Evolutionary conservation across 805 yeast species (phyloP).

Genomic region (Ascoidea rubescens): DNA sequence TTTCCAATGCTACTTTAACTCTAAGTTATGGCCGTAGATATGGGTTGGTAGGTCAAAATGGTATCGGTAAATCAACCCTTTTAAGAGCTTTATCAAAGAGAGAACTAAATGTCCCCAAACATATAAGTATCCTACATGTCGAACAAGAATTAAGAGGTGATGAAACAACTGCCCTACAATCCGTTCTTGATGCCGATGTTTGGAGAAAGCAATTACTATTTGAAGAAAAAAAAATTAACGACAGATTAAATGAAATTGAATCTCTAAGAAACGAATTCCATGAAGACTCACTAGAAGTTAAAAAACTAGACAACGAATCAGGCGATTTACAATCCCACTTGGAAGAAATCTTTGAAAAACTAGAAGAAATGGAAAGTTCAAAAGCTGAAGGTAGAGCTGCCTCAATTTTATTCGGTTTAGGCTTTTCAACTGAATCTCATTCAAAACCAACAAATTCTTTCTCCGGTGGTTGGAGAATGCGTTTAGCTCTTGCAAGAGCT

Average conservation of each 20-base stretch:
- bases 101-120: conserved; percentile 88
- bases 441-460: conserved; percentile 72
- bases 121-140: conserved; percentile 89
- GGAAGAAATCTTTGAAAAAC: conserved; percentile 66
- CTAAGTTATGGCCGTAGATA: conserved; percentile 88
- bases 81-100: conserved; percentile 85
- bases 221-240: conserved; percentile 65
- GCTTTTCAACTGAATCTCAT: conserved; percentile 85
- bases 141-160: conserved; percentile 97
- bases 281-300: conserved; percentile 59
- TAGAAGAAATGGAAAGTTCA: conserved; percentile 89
- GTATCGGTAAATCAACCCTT: conserved; percentile 97
- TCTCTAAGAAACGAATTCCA: conserved; percentile 55
- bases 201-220: conserved; percentile 85
- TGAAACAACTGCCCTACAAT: conserved; percentile 78
- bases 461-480: conserved; percentile 99
- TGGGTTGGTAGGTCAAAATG: conserved; percentile 97
- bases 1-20: conserved; percentile 77
- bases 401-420: conserved; percentile 80
- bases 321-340: conserved; percentile 73
- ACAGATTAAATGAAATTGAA: conserved; percentile 66
- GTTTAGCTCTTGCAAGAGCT: conserved; percentile 95
- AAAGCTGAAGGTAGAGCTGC: conserved; percentile 98
- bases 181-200: conserved; percentile 98
- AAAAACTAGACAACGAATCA: conserved; percentile 78